Base-by-base conservation (phyloP, 495 filamentous ascomycete genomes). In the Talaromyces trachyspermus region DNA sequence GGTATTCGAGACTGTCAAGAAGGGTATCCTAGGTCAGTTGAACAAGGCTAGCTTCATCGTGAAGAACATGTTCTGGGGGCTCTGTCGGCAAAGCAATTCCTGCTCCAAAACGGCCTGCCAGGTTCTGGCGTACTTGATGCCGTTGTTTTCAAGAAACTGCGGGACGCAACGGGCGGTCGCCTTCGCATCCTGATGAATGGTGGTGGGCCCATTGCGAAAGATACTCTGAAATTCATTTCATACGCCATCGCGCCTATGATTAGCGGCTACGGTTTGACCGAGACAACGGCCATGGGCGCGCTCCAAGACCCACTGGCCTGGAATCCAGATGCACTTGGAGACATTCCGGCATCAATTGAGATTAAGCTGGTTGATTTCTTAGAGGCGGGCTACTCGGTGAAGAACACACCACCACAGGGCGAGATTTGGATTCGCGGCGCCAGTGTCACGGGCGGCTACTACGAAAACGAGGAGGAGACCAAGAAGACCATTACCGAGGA, bases 1-100 rank as follows among this genome's bases (percentile, higher is more conserved):
- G 25, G 92, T 98, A 9, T 98, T 90, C 86, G 92, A 98, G 68
- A 83, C 88, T 0, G 88, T 98, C 54, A 97, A 96, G 82, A 98
- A 98, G 66, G 92, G 92, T 54, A 91, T 98, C 52, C 72, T 95
- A 52, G 74, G 77, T 59, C 92, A 95, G 68, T 80, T 97, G 49
- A 81, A 85, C 65, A 79, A 83, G 53, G 79, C 81, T 42, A 84
- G 79, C 60, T 69, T 79, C 20, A 41, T 97, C 14, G 77, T 84
- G 9, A 84, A 79, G 64, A 86, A 85, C 45, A 66, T 98, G 58
- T 98, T 98, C 75, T 98, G 92, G 92, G 84, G 82, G 89, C 88
- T 9, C 72, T 96, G 64, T 76, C 81, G 38, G 79, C 86, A 48
- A 98, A 98, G 74, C 74, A 74, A 60, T 86, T 85, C 65, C 65